Evolutionary conservation across 257 asterid species (phyloP), one percentile per base, ranked within the genome.

Genomic region (Primulina eburnea): DNA sequence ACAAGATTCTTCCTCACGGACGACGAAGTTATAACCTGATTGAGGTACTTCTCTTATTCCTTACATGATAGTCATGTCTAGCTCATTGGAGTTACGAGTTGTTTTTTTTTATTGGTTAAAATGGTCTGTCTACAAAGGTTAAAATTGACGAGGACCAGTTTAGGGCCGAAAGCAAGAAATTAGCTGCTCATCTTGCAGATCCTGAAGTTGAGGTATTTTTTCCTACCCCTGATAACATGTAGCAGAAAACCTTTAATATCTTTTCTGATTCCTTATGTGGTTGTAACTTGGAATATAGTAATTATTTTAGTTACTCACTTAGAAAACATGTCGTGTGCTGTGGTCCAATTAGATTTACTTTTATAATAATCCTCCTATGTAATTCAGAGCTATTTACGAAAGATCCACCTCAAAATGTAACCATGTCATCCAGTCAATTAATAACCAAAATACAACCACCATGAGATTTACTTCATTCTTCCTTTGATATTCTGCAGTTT

Each of bases 141-240:
- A 62, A 67, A 60, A 94, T 84, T 82, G 94, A 90, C 67, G 99
- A 94, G 85, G 99, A 85, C 71, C 96, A 87, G 68, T 91, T 90
- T 81, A 87, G 78, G 78, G 76, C 86, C 16, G 97, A 94, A 79
- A 90, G 92, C 90, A 89, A 87, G 85, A 93, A 87, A 75, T 77
- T 90, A 67, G 96, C 83, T 26, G 94, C 94, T 77, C 96, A 89
- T 82, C 96, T 93, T 83, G 97, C 99, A 70, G 97, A 93, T 82
- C 97, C 99, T 35, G 97, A 93, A 86, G 90, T 93, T 79, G 99
- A 93, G 96, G 99, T 93, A 68, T 37, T 74, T 67, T 68, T 63
- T 75, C 58, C 73, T 21, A 59, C 62, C 14, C 75, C 57, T 50
- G 65, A 67, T 34, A 57, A 65, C 59, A 24, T 76, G 67, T 65